These are phyloP conservation scores for Brassica incana DNA, from an alignment of 345 rosid genomes.

Conservation along the genomic window DNA sequence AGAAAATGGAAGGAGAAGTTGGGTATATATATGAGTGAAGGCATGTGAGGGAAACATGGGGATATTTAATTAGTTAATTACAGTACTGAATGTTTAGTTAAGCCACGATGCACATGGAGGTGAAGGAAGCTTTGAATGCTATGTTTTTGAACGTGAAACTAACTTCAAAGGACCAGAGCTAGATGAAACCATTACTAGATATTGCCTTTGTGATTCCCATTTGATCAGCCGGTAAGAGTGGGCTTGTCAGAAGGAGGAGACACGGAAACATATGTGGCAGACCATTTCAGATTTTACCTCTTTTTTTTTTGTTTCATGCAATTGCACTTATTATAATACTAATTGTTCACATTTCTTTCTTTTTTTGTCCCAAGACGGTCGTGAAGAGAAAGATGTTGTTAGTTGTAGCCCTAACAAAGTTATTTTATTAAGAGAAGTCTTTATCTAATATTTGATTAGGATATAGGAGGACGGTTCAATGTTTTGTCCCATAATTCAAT, in stretches of 20 bases:
- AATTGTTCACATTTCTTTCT: constrained; percentile 7
- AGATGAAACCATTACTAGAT: constrained; percentile 22
- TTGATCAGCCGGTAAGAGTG: constrained; percentile 21
- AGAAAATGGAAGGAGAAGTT: constrained; percentile 23
- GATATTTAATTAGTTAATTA: constrained; percentile 23
- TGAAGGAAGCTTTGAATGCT: constrained; percentile 36
- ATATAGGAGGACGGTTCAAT: constrained; percentile 34
- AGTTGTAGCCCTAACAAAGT: not conserved
- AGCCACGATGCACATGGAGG: constrained; percentile 41
- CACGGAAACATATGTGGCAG: constrained; percentile 34
- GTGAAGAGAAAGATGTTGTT: constrained; percentile 1
- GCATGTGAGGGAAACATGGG: constrained; percentile 36
- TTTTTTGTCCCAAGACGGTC: constrained; percentile 30
- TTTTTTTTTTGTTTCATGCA: constrained; percentile 22
- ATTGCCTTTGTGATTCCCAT: constrained; percentile 30
- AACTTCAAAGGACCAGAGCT: constrained; percentile 18
- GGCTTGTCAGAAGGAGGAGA: constrained; percentile 35
- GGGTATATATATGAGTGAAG: constrained; percentile 32
- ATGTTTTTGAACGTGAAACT: constrained; percentile 30
- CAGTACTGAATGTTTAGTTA: constrained; percentile 25
- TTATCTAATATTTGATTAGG: constrained; percentile 7
- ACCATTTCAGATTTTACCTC: constrained; percentile 24
- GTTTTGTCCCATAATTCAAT: constrained; percentile 2
- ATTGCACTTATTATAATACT: not conserved
- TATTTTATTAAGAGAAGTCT: not conserved